Evolutionary conservation across 2,329 filamentous ascomycete genomes (phyloP).

Genomic region (Aspergillus sp.): DNA sequence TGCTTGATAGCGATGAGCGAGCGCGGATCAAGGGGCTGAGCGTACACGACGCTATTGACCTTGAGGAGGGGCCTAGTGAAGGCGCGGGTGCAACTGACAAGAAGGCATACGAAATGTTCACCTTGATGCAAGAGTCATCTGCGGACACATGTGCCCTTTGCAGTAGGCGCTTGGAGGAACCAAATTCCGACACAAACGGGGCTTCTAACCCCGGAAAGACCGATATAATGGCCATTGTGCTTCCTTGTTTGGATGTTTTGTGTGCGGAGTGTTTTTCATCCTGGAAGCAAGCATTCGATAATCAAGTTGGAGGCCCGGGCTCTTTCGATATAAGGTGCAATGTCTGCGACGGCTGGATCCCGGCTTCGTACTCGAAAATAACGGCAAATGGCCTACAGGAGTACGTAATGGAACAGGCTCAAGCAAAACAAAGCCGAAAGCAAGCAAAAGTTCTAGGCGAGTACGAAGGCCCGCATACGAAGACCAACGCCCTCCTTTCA

Average conservation of each 20-base stretch:
- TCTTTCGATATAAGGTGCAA: constrained; percentile 59
- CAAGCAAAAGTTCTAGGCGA: constrained; percentile 61
- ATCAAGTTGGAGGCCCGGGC: constrained; percentile 43
- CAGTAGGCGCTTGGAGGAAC: constrained; percentile 59
- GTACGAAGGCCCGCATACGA: constrained; percentile 87
- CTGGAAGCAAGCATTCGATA: constrained; percentile 57
- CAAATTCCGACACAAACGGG: constrained; percentile 53
- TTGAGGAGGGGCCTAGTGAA: constrained; percentile 73
- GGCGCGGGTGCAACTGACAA: constrained; percentile 60
- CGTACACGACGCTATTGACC: constrained; percentile 81
- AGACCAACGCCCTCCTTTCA: constrained; percentile 79
- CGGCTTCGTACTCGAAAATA: constrained; percentile 67
- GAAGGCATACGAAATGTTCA: constrained; percentile 82
- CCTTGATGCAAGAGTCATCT: constrained; percentile 78
- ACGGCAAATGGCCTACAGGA: constrained; percentile 56
- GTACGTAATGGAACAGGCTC: constrained; percentile 57
- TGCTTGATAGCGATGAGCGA: constrained; percentile 81
- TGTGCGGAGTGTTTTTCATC: constrained; percentile 70
- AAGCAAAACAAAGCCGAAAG: constrained; percentile 52
- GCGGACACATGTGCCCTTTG: constrained; percentile 73
- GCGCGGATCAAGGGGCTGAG: constrained; percentile 76
- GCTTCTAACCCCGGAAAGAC: constrained; percentile 45
- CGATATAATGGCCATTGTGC: constrained; percentile 68
- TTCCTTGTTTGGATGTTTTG: constrained; percentile 82
- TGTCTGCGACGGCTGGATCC: constrained; percentile 65